A percentile compares a stretch with the other conserved stretches of the same genome.
Evolutionary conservation across 225 moss, liverwort and hornwort genomes (phyloP).

Genomic region (Marchantia polymorpha): DNA sequence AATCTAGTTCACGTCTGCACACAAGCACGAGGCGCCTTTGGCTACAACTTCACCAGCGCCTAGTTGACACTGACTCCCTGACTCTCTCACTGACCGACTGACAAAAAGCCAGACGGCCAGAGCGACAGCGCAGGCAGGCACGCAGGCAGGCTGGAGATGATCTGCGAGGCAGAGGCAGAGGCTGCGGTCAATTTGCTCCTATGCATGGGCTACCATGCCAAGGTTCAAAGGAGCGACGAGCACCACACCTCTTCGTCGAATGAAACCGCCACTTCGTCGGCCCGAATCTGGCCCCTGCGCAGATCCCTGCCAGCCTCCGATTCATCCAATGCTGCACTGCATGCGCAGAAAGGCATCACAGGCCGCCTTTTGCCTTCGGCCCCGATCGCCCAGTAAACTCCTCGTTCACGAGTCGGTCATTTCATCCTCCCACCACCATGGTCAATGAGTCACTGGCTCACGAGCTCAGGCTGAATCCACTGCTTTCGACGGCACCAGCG

Average conservation of each 20-base stretch:
- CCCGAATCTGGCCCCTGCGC: background rate
- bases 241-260: background rate
- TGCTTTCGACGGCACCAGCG: no score
- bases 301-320: background rate
- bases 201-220: constrained; percentile 13
- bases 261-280: background rate
- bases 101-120: background rate
- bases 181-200: background rate
- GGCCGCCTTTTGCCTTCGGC: no score
- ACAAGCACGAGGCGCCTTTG: constrained; percentile 5
- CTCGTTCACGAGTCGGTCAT: no score
- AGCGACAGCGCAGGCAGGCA: background rate
- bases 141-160: background rate
- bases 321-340: background rate
- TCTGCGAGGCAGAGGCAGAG: background rate
- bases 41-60: background rate
- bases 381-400: no score
- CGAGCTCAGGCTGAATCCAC: no score
- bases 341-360: background rate
- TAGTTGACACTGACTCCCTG: background rate
- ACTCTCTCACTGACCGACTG: no score
- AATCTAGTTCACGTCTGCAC: background rate
- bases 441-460: no score
- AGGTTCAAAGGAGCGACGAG: background rate
- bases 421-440: no score